Base-by-base conservation (phyloP, 352 stramenopile species). In the Globisporangium middletonii region DNA sequence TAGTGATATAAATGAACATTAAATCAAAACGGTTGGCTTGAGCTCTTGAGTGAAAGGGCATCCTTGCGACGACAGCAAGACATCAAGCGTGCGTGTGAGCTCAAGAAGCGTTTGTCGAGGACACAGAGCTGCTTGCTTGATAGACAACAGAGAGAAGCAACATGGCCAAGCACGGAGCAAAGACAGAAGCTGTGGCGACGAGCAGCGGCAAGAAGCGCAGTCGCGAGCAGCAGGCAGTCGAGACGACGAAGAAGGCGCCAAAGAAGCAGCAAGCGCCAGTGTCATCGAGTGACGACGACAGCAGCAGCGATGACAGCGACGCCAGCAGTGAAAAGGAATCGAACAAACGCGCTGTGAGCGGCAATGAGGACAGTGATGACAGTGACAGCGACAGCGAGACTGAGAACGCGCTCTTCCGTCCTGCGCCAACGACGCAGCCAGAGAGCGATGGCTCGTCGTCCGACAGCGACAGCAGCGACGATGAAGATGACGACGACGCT, bases 361-460 rank as follows among this genome's bases (percentile, higher is more conserved):
- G 30, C 4, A 8, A 35, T 9, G 30, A 35, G 30, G 30, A 8
- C 30, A 35, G 30, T 8, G 30, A 35, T 52, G 54, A 67, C 6
- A 57, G 49, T 18, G 68, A 64, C 23, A 75, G 61, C 50, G 76
- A 84, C 1, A 68, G 62, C 26, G 79, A 91, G 59, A 83, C 79
- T 8, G 79, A 91, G 63, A 87, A 78, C 50, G 68, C 79, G n/a
- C 72, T 91, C 51, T 92, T 92, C 65, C 81, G 81, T 41, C 79
- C 78, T 7, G 75, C 69, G 4, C 66, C 70, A 27, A 67, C 62
- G 28, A 59, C 53, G 12, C 55, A 74, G 18, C 11, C 26, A 9
- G 62, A 72, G 19, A 56, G 57, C 6, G 72, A 79, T 8, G 62
- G 67, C 0, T 59, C 57, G 12, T 59, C 57, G 8, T 59, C 67